These are phyloP conservation scores for Fusarium continuum DNA, from an alignment of 2,329 filamentous ascomycete genomes.

Conservation along the genomic window DNA sequence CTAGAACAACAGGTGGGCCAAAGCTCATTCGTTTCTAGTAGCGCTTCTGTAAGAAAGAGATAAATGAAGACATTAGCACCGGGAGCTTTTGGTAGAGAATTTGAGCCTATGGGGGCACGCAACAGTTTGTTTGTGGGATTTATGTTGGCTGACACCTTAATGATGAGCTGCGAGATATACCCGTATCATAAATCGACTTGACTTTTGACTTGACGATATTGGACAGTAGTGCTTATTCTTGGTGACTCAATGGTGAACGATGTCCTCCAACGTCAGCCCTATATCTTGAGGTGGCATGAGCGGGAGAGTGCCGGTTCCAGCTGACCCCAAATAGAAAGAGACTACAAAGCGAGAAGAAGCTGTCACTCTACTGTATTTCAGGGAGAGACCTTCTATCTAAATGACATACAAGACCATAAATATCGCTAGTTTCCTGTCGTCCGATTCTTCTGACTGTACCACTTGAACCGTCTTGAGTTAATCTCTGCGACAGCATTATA, in stretches of 20 bases:
- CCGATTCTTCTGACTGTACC: too few species aligned
- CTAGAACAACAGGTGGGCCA: not conserved
- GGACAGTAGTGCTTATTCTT: not conserved
- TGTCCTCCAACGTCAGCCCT: constrained; percentile 14
- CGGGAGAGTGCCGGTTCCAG: too few species aligned
- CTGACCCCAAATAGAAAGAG: too few species aligned
- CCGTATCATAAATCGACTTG: constrained; percentile 12
- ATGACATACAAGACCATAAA: too few species aligned
- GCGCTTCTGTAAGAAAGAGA: constrained; percentile 32
- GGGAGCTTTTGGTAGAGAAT: constrained; percentile 3
- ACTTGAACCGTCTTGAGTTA: not conserved
- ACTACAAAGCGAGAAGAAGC: too few species aligned
- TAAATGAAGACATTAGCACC: not conserved
- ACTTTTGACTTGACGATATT: not conserved
- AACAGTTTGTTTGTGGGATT: not conserved
- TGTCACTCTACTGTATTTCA: too few species aligned
- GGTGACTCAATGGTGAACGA: not conserved
- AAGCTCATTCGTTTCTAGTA: constrained; percentile 17
- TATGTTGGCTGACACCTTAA: constrained; percentile 8
- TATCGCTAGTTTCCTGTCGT: too few species aligned
- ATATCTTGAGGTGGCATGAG: too few species aligned
- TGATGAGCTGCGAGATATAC: constrained; percentile 20
- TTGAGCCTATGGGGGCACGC: not conserved
- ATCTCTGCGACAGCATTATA: not conserved
- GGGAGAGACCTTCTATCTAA: too few species aligned